Evolutionary conservation across 768 basidiomycete species (phyloP).

Genomic region (Agrocybe pediades): DNA sequence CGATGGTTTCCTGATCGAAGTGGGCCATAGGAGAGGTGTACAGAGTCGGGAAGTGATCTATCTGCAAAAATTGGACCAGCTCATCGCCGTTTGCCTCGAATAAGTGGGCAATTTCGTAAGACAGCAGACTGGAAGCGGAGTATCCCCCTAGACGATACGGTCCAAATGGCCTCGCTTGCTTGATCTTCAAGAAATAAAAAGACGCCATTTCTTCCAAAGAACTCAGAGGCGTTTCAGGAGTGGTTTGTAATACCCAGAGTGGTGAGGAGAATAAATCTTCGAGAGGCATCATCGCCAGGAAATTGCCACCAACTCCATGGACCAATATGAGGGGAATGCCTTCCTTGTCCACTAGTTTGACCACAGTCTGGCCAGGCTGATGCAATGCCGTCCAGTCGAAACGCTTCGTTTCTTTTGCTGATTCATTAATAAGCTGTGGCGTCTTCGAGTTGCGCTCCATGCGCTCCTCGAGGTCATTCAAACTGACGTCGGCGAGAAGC

Average conservation of each 20-base stretch:
- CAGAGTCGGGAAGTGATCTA: conserved; percentile 7
- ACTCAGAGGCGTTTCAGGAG: not conserved
- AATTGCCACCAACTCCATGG: conserved; percentile 2
- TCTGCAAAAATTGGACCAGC: conserved; percentile 2
- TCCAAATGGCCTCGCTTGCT: not conserved
- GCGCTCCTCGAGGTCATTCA: not conserved
- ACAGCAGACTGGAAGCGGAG: not conserved
- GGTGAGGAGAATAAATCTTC: not conserved
- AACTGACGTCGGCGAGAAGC: not conserved
- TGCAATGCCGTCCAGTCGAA: no score
- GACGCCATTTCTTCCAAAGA: not conserved
- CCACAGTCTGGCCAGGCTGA: not conserved
- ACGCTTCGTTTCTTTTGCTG: no score
- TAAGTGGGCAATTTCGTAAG: not conserved
- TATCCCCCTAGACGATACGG: conserved; percentile 1
- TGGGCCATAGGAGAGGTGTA: not conserved
- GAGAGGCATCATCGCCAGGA: not conserved
- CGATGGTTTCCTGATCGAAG: not conserved
- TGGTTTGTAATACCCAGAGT: conserved; percentile 3
- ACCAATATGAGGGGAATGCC: conserved; percentile 1
- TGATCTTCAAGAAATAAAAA: not conserved
- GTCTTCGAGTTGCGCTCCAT: not conserved
- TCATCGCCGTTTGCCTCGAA: not conserved
- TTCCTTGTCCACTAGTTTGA: not conserved
- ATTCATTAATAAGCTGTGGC: no score